These are phyloP conservation scores for Plantago ovata DNA, from an alignment of 257 asterid genomes.

Conservation along the genomic window DNA sequence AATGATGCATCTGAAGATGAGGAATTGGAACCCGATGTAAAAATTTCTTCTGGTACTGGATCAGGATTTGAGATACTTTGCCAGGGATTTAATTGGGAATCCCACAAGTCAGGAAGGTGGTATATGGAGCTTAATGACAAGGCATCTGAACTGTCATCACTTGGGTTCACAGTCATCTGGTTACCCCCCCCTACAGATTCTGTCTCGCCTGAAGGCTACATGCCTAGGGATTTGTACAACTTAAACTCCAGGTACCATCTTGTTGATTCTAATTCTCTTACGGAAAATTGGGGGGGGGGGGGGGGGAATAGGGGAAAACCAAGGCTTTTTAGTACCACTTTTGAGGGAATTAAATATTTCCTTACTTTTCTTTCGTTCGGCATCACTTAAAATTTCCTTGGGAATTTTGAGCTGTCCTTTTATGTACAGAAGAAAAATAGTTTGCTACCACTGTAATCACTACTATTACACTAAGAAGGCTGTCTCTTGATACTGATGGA, in stretches of 20 bases:
- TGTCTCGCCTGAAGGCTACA: slow-evolving; percentile 96
- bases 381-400: too few species aligned
- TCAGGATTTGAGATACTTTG: slow-evolving; percentile 81
- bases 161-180: slow-evolving; percentile 92
- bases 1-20: slow-evolving; percentile 37
- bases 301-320: too few species aligned
- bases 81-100: slow-evolving; percentile 98
- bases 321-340: too few species aligned
- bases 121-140: slow-evolving; percentile 67
- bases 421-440: too few species aligned
- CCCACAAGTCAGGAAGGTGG: slow-evolving; percentile 93
- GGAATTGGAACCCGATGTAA: slow-evolving; percentile 33
- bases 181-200: slow-evolving; percentile 98
- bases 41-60: slow-evolving; percentile 78
- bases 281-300: too few species aligned
- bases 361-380: too few species aligned
- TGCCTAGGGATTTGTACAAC: slow-evolving; percentile 92
- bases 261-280: not conserved
- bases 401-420: too few species aligned
- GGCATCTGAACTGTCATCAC: slow-evolving; percentile 65
- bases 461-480: too few species aligned
- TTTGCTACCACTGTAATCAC: too few species aligned
- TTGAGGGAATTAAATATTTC: too few species aligned
- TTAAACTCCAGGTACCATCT: slow-evolving; percentile 80
- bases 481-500: too few species aligned